A percentile compares a stretch with the other conserved stretches of the same genome.
Conservation (phyloP, 108 stramenopile species). For the Pseudonitzschia pungens region DNA sequence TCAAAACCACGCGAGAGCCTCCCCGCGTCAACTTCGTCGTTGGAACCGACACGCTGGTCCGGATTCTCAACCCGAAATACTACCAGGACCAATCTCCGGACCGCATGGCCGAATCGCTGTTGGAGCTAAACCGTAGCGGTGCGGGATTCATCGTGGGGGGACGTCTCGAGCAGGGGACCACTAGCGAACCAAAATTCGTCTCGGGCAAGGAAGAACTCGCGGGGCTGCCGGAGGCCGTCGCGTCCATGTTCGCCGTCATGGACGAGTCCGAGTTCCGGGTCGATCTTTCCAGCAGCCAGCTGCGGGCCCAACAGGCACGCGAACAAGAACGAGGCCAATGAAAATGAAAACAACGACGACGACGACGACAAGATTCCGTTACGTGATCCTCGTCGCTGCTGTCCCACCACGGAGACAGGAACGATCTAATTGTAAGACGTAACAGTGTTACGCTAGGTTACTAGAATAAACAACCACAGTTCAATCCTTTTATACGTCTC, state of each 20-base stretch:
- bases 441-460: too few relatives aligned
- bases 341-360: too few relatives aligned
- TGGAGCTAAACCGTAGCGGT: constrained; percentile 22
- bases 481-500: too few relatives aligned
- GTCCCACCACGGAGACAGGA: too few relatives aligned
- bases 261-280: constrained; percentile 72
- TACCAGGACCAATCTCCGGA: constrained; percentile 61
- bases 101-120: constrained; percentile 39
- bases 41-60: constrained; percentile 86
- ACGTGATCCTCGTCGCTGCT: too few relatives aligned
- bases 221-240: constrained; percentile 53
- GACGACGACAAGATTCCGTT: too few relatives aligned
- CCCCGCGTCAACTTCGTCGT: constrained; percentile 67
- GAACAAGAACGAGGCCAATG: background rate
- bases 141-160: constrained; percentile 81
- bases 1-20: background rate
- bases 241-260: constrained; percentile 67
- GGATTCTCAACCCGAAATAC: constrained; percentile 88
- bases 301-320: constrained; percentile 31
- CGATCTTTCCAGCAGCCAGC: constrained; percentile 76
- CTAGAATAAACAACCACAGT: too few relatives aligned
- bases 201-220: constrained; percentile 62
- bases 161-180: constrained; percentile 48
- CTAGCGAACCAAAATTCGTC: constrained; percentile 44
- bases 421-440: too few relatives aligned